These are phyloP conservation scores for Torulaspora globosa DNA, from an alignment of 1,139 yeast genomes.

Conservation along the genomic window DNA sequence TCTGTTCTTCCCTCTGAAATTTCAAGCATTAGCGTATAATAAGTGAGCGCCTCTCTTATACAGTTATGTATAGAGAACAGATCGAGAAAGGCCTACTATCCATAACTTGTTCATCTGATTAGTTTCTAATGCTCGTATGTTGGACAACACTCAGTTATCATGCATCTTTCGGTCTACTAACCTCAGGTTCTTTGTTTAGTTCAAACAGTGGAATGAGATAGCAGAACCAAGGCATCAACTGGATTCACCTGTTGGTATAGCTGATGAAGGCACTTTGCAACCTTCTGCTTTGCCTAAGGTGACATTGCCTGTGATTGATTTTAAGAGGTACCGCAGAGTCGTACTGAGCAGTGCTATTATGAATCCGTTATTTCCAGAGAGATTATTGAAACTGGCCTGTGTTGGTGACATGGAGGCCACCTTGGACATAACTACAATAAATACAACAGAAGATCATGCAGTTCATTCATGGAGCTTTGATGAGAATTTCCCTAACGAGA, in stretches of 20 bases:
- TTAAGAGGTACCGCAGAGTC: slow-evolving; percentile 16
- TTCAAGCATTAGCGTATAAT: background rate
- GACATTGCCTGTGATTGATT: slow-evolving; percentile 15
- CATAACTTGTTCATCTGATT: background rate
- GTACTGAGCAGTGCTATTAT: slow-evolving; percentile 28
- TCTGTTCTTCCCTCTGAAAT: background rate
- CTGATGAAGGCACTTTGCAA: slow-evolving; percentile 29
- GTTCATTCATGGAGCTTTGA: slow-evolving; percentile 28
- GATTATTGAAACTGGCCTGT: slow-evolving; percentile 10
- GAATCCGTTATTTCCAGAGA: slow-evolving; percentile 29
- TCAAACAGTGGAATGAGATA: slow-evolving; percentile 38
- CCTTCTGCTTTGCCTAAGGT: slow-evolving; percentile 27
- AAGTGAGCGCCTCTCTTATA: slow-evolving; percentile 1
- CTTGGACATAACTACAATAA: slow-evolving; percentile 8
- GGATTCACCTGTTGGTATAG: slow-evolving; percentile 24
- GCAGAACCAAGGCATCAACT: slow-evolving; percentile 36
- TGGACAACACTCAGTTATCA: background rate
- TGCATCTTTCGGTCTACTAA: slow-evolving; percentile 11
- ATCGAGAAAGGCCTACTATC: background rate
- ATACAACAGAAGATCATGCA: background rate
- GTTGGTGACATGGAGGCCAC: slow-evolving; percentile 21
- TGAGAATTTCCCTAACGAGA: slow-evolving; percentile 31
- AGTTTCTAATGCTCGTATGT: slow-evolving; percentile 13
- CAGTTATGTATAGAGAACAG: background rate
- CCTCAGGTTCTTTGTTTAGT: slow-evolving; percentile 19